Evolutionary conservation across 768 basidiomycete species (phyloP).

Genomic region (Mycena pura): DNA sequence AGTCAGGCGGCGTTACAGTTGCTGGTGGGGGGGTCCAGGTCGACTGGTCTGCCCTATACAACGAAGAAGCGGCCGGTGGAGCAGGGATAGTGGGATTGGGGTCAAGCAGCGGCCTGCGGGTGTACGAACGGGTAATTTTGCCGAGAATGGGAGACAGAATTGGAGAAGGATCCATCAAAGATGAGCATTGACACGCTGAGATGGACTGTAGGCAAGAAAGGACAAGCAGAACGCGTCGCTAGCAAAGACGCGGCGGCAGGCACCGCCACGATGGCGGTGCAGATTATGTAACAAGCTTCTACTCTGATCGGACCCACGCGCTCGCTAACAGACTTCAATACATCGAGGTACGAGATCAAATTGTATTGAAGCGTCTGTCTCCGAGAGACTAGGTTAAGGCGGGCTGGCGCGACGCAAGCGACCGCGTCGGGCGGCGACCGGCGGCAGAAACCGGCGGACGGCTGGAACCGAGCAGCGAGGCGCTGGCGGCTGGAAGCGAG

Average conservation of each 20-base stretch:
- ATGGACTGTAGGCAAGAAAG: not conserved
- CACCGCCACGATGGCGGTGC: too few relatives aligned
- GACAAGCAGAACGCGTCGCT: not conserved
- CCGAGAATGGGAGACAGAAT: not conserved
- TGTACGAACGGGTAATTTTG: not conserved
- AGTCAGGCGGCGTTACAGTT: not conserved
- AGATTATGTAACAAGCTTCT: not conserved
- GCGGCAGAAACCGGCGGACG: too few relatives aligned
- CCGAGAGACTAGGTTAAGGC: too few relatives aligned
- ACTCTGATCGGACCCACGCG: not conserved
- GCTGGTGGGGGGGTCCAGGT: not conserved
- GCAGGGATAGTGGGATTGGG: not conserved
- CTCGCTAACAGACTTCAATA: too few relatives aligned
- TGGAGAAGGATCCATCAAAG: not conserved
- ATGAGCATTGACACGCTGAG: not conserved
- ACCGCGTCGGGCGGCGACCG: too few relatives aligned
- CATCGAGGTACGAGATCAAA: too few relatives aligned
- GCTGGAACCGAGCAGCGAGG: too few relatives aligned
- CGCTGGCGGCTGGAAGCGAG: too few relatives aligned
- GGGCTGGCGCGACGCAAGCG: too few relatives aligned
- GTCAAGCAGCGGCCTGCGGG: not conserved
- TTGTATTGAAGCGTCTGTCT: too few relatives aligned
- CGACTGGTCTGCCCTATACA: too few relatives aligned
- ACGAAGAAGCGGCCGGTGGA: too few relatives aligned
- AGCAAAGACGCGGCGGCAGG: not conserved